Base-by-base conservation (phyloP, 441 rosid genomes). In the Daphne laureola region DNA sequence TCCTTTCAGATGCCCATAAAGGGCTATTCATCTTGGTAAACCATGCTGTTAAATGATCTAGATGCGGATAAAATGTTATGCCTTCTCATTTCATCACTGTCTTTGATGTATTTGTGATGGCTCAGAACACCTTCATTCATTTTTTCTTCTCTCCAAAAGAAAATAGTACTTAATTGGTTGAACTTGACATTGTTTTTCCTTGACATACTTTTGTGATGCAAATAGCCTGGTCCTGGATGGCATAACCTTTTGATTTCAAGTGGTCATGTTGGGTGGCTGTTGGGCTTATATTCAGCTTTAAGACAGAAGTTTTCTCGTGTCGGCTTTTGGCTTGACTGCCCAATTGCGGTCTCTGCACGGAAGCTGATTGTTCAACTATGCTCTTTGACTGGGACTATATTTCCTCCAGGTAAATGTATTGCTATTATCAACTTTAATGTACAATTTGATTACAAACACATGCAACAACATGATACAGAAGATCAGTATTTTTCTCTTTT, bases 191-290 rank as follows among this genome's bases (percentile, higher is more conserved):
- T 49, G 52, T 35, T 53, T 43, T 26, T 59, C 49, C 55, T 26
- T 64, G 15, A 52, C 63, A 31, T 8, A 36, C 55, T 57, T 61
- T 31, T 65, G 49, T 72, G 66, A 55, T 74, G 64, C 60, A 76
- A 77, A 73, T 73, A 93, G 99, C 99, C 90, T 75, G 99, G 96
- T 75, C 77, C 85, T 61, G 80, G 85, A 40, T 93, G 99, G 99
- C 73, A 64, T 71, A 90, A 90, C 67, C 80, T 81, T 70, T 81
- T 93, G 76, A 67, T 93, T 64, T 80, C 95, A 75, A 90, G 96
- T 49, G 86, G 91, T 17, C 95, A 93, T 73, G 81, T 79, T 75
- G 78, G 74, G 56, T 93, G 99, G 97, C 74, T 90, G 51, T 59
- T 87, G 66, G 70, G 74, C 66, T 74, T 93, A 25, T 93, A 93